Conservation (phyloP, 768 basidiomycete genomes). For the Lentinula lateritia region DNA sequence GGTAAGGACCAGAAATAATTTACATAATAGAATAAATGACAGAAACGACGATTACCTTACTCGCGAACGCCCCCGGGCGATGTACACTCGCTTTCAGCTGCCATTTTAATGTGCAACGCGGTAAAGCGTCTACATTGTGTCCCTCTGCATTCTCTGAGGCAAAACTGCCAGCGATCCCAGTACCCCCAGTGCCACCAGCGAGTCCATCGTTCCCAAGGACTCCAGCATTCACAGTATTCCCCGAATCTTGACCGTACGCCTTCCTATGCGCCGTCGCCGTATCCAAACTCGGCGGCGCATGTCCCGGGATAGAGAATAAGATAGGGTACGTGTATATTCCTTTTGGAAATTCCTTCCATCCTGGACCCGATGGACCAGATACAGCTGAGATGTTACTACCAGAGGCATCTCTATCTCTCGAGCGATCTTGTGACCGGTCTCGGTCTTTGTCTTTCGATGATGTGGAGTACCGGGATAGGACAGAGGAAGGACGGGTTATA, state of each 20-base stretch:
- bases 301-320: constrained; percentile 78
- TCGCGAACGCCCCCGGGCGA: constrained; percentile 68
- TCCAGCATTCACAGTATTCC: no score
- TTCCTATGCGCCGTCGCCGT: constrained; percentile 27
- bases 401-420: constrained; percentile 25
- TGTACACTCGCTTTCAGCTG: constrained; percentile 75
- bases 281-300: constrained; percentile 70
- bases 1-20: not conserved
- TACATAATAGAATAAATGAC: not conserved
- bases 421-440: constrained; percentile 19
- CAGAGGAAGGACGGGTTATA: constrained; percentile 12
- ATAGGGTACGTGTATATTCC: constrained; percentile 94
- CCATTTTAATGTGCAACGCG: constrained; percentile 38
- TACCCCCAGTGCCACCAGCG: not conserved
- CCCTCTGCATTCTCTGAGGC: not conserved
- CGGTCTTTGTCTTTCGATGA: constrained; percentile 29
- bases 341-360: constrained; percentile 87
- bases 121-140: not conserved
- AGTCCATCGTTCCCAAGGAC: not conserved
- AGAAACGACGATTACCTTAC: constrained; percentile 22
- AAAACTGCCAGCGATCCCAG: not conserved
- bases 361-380: constrained; percentile 24
- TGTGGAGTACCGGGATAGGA: not conserved
- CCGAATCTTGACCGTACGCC: not conserved
- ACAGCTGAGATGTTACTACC: no score